These are phyloP conservation scores for Asterella californica DNA, from an alignment of 225 moss, liverwort and hornwort genomes.

Conservation along the genomic window DNA sequence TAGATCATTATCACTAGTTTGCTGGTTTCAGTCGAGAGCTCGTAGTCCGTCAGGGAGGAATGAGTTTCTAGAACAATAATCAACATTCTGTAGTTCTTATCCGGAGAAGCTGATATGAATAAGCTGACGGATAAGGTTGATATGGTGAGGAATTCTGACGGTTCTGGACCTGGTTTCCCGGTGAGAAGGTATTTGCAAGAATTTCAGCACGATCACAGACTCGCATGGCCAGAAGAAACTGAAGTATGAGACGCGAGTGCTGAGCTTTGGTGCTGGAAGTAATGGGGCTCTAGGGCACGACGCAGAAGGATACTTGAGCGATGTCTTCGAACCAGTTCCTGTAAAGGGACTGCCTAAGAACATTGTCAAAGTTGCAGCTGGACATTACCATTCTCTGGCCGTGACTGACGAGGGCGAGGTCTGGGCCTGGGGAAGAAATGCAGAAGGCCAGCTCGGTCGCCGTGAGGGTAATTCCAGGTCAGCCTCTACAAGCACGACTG, in stretches of 20 bases:
- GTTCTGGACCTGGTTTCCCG: background rate
- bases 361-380: constrained; percentile 57
- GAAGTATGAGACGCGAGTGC: constrained; percentile 46
- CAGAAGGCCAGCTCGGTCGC: constrained; percentile 76
- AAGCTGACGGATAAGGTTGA: no score
- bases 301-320: constrained; percentile 49
- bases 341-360: constrained; percentile 58
- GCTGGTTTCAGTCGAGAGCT: background rate
- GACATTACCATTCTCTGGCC: constrained; percentile 90
- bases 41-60: background rate
- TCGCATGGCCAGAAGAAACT: background rate
- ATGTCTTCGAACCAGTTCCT: constrained; percentile 49
- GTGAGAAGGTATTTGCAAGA: background rate
- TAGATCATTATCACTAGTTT: background rate
- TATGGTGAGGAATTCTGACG: background rate
- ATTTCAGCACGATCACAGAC: background rate
- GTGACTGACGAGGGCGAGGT: constrained; percentile 66
- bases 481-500: background rate
- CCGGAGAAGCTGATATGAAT: no score
- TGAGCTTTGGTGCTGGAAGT: constrained; percentile 85
- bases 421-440: constrained; percentile 93
- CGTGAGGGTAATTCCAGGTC: constrained; percentile 53
- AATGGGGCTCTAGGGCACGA: constrained; percentile 76
- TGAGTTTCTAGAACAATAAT: background rate
- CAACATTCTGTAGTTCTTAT: background rate